Base-by-base conservation (phyloP, 441 rosid genomes). In the Pelargonium myrrhifolium region DNA sequence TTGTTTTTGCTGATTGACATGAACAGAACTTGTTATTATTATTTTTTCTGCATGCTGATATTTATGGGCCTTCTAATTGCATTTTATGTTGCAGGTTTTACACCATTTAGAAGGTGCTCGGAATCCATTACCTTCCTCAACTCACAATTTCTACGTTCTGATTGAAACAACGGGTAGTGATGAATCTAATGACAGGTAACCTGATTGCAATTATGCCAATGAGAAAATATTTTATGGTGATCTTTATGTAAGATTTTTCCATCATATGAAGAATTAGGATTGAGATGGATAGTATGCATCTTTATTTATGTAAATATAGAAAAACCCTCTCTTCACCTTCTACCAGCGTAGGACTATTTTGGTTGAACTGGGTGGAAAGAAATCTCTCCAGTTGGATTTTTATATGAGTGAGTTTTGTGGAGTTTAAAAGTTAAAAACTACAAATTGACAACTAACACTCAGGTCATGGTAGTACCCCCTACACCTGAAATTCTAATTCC, bases 131-230 rank as follows among this genome's bases (percentile, higher is more conserved):
- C 83, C 88, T 68, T 73, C 96, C 47, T 73, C 89, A 64, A 62
- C 73, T 62, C 89, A 92, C 84, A 86, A 88, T 64, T 94, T 94
- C 69, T 94, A 91, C 69, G 81, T 94, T 75, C 74, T 94, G 81
- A 89, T 94, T 63, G 99, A 91, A 85, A 91, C 90, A 51, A 86
- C 89, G 0, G 97, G 97, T 76, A 89, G 87, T 65, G 80, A 85
- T 73, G 96, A 89, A 78, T 76, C 86, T 72, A 76, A 58, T 72
- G 91, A 85, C 84, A 86, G 77, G 97, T 93, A 77, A 71, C n/a
- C 18, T 60, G 64, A 65, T 76, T 56, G 31, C 61, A 63, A 35
- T 14, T 51, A 21, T 72, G 51, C 45, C 65, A 59, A 47, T 47
- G 4, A 47, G n/a, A 45, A 15, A 47, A 47, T 47, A 3, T 47